These are phyloP conservation scores for Neonectria faginata DNA, from an alignment of 2,329 filamentous ascomycete species.

Conservation along the genomic window DNA sequence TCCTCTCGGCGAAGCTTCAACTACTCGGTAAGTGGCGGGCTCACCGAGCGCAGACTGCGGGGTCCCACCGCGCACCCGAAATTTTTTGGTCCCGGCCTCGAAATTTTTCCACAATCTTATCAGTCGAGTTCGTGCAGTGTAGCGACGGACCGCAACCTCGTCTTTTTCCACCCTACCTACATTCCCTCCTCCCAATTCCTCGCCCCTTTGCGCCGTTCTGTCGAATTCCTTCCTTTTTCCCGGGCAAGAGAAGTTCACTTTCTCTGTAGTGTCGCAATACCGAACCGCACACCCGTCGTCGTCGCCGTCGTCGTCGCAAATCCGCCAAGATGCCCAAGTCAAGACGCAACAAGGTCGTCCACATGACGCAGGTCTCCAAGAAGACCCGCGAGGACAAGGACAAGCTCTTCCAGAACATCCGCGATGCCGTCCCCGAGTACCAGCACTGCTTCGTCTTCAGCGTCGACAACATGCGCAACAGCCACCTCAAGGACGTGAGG, in stretches of 20 bases:
- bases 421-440: slow-evolving; percentile 85
- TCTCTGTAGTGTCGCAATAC: slow-evolving; percentile 2
- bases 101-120: slow-evolving; percentile 53
- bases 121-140: slow-evolving; percentile 29
- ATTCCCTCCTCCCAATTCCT: neutral
- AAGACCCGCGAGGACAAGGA: slow-evolving; percentile 94
- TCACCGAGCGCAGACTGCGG: slow-evolving; percentile 40
- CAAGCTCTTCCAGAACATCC: slow-evolving; percentile 88
- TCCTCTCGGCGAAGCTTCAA: slow-evolving; percentile 33
- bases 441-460: slow-evolving; percentile 93
- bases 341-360: slow-evolving; percentile 88
- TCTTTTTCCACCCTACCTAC: neutral
- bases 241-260: slow-evolving; percentile 11
- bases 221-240: slow-evolving; percentile 16
- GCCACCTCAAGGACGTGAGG: slow-evolving; percentile 90
- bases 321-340: slow-evolving; percentile 86
- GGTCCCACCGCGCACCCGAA: slow-evolving; percentile 44
- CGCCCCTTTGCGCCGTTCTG: neutral
- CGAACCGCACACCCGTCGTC: neutral
- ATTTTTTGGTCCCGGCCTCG: slow-evolving; percentile 43
- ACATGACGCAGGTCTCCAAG: slow-evolving; percentile 91
- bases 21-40: slow-evolving; percentile 37
- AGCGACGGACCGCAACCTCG: slow-evolving; percentile 14
- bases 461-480: slow-evolving; percentile 98
- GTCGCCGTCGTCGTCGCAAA: slow-evolving; percentile 12